phyloP scores from a whole-genome alignment of 192 early-diverging fungal species.

The Borealophlyctis nickersoniae region DNA sequence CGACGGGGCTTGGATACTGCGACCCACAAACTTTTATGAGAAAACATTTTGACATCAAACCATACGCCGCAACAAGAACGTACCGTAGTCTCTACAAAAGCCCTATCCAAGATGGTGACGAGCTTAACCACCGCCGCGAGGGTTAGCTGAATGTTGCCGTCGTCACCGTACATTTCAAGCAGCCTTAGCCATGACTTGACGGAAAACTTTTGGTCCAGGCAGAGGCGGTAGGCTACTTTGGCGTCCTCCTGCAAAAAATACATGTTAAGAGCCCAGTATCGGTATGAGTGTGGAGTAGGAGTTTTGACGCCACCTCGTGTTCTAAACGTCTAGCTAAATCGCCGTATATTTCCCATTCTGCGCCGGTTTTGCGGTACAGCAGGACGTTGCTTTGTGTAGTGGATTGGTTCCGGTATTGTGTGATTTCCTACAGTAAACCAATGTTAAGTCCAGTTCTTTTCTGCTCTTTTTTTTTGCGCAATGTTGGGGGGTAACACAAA shows the following conservation, averaged over 20 bases:
- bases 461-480: background rate
- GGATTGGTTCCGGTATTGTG: conserved; percentile 57
- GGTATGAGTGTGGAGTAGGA: background rate
- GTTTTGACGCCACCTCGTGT: conserved; percentile 57
- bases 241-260: conserved; percentile 67
- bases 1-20: conserved; percentile 85
- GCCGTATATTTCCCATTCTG: conserved; percentile 98
- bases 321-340: conserved; percentile 85
- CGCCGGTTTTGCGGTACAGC: conserved; percentile 86
- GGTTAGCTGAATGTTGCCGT: conserved; percentile 77
- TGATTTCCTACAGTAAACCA: conserved; percentile 58
- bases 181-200: conserved; percentile 85
- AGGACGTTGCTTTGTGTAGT: conserved; percentile 59
- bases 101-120: conserved; percentile 80
- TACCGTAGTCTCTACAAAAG: conserved; percentile 87
- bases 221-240: conserved; percentile 84
- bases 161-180: conserved; percentile 76
- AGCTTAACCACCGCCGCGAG: conserved; percentile 79
- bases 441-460: background rate
- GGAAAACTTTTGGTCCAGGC: conserved; percentile 87
- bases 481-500: conserved; percentile 8
- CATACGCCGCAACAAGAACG: conserved; percentile 24
- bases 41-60: background rate
- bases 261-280: background rate
- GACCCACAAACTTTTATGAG: background rate